Conservation (phyloP, 202 grass and related monocot genomes). For the Saccharum hybrid region DNA sequence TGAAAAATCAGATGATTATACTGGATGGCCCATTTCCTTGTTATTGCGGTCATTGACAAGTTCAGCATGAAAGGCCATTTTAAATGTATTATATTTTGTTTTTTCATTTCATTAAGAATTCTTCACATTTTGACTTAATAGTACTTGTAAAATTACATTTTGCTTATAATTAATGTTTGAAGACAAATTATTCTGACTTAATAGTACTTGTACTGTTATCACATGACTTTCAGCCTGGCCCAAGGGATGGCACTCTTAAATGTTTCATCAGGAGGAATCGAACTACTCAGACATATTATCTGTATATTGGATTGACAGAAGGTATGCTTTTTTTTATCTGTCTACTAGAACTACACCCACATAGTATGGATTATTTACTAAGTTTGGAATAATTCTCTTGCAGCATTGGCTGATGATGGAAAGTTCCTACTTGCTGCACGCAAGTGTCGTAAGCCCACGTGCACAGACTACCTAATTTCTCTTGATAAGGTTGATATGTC, state of each 20-base stretch:
- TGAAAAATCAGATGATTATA: not conserved
- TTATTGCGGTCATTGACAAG: not conserved
- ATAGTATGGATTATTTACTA: constrained; percentile 2
- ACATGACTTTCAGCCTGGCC: constrained; percentile 71
- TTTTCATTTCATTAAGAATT: not conserved
- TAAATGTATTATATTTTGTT: not conserved
- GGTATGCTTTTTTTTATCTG: constrained; percentile 57
- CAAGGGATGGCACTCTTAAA: constrained; percentile 72
- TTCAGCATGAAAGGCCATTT: not conserved
- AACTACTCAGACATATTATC: constrained; percentile 74
- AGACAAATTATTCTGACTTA: constrained; percentile 11
- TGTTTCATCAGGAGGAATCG: constrained; percentile 94
- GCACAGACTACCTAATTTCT: constrained; percentile 91
- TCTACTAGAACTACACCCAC: constrained; percentile 5
- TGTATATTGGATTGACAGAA: constrained; percentile 88
- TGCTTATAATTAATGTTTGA: not conserved
- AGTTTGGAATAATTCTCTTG: constrained; percentile 32
- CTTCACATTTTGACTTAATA: not conserved
- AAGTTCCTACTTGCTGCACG: constrained; percentile 93
- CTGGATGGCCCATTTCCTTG: not conserved
- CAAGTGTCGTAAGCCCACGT: constrained; percentile 80
- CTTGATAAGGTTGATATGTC: constrained; percentile 73
- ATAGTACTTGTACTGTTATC: not conserved
- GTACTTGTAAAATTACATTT: too few species aligned
- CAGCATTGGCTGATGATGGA: constrained; percentile 83